A percentile compares a stretch with the other conserved stretches of the same genome.
Conservation (phyloP, 331 rosid species). For the Erythrophleum ivorense region DNA sequence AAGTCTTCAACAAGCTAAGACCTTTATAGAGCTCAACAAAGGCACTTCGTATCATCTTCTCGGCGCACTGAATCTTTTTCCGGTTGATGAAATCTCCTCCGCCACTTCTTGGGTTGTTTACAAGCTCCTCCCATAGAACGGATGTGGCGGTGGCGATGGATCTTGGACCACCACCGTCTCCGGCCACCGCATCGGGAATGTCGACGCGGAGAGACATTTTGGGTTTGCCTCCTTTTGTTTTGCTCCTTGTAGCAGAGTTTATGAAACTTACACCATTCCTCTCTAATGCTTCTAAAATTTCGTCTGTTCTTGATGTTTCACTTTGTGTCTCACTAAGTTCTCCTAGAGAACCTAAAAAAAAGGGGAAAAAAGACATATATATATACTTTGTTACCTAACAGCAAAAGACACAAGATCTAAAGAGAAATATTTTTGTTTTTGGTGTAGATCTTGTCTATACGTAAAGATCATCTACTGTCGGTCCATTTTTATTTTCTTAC, state of each 20-base stretch:
- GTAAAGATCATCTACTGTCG: too few relatives aligned
- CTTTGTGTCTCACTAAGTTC: conserved; percentile 49
- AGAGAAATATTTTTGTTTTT: too few relatives aligned
- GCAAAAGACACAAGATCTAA: too few relatives aligned
- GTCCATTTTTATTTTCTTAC: too few relatives aligned
- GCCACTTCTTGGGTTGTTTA: conserved; percentile 65
- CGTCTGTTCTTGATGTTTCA: conserved; percentile 59
- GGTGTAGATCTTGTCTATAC: too few relatives aligned
- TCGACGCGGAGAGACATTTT: conserved; percentile 68
- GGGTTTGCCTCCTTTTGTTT: conserved; percentile 76
- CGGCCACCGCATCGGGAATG: conserved; percentile 60
- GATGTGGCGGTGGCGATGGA: conserved; percentile 59
- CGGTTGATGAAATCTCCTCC: conserved; percentile 55
- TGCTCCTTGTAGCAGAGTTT: too few relatives aligned
- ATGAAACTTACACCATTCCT: conserved; percentile 62
- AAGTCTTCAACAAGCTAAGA: conserved; percentile 70
- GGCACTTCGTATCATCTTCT: conserved; percentile 77
- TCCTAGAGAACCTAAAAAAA: too few relatives aligned
- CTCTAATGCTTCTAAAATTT: conserved; percentile 58
- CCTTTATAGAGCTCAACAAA: conserved; percentile 80
- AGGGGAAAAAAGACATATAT: too few relatives aligned
- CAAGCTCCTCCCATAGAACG: conserved; percentile 77
- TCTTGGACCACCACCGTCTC: too few relatives aligned
- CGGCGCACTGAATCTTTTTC: conserved; percentile 77
- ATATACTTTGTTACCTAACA: too few relatives aligned